phyloP scores from a whole-genome alignment of 2,329 filamentous ascomycete genomes.

The Hymenoscyphus infarciens region DNA sequence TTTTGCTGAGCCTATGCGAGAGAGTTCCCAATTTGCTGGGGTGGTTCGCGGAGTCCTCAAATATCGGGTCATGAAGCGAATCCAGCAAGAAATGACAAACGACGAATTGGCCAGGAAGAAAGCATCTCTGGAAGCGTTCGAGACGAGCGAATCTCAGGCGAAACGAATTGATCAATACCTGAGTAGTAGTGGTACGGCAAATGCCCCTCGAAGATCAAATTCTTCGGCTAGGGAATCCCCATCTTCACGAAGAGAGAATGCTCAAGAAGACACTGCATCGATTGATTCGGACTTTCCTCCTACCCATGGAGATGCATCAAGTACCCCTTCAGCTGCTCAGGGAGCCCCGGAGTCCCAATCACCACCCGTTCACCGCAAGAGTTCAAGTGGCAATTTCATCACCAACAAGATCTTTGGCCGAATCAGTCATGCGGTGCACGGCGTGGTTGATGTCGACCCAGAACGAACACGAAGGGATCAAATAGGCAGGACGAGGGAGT shows the following conservation, averaged over 20 bases:
- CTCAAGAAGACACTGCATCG: slow-evolving; percentile 75
- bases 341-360: slow-evolving; percentile 52
- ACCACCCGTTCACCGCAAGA: slow-evolving; percentile 67
- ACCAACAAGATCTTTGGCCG: slow-evolving; percentile 92
- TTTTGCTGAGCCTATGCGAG: slow-evolving; percentile 96
- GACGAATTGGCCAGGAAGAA: slow-evolving; percentile 90
- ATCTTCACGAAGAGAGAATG: slow-evolving; percentile 46
- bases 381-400: slow-evolving; percentile 82
- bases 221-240: slow-evolving; percentile 50
- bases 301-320: slow-evolving; percentile 70
- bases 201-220: slow-evolving; percentile 64
- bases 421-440: slow-evolving; percentile 91
- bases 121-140: slow-evolving; percentile 77
- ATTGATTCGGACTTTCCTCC: slow-evolving; percentile 96
- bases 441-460: slow-evolving; percentile 93
- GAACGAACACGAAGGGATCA: slow-evolving; percentile 88
- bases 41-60: slow-evolving; percentile 85
- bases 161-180: slow-evolving; percentile 92
- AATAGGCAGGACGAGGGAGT: slow-evolving; percentile 93
- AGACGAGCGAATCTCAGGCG: slow-evolving; percentile 88
- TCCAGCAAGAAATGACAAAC: slow-evolving; percentile 95
- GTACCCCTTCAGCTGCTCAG: slow-evolving; percentile 71
- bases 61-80: slow-evolving; percentile 87
- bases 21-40: slow-evolving; percentile 94
- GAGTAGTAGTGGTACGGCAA: slow-evolving; percentile 62